A percentile compares a stretch with the other conserved stretches of the same genome.
Evolutionary conservation across 1,284 basidiomycete genomes (phyloP).

Genomic region (Trichosporon sp.): DNA sequence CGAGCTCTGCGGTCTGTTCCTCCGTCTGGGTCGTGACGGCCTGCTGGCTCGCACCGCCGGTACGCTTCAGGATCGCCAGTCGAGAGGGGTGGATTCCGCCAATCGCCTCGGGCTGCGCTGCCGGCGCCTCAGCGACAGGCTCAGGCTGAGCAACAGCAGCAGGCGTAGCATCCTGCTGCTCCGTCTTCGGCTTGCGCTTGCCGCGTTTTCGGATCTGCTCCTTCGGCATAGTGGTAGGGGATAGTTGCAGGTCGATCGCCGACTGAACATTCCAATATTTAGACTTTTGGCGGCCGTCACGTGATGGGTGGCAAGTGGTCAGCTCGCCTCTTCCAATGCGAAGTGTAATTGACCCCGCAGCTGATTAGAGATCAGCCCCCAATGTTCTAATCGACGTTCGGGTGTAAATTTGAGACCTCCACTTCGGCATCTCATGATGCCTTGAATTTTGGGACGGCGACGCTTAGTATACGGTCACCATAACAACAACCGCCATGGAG

Average conservation of each 20-base stretch:
- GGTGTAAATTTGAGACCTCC: not conserved
- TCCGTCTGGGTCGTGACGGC: constrained; percentile 1
- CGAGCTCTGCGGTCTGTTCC: constrained; percentile 1
- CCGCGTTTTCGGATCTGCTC: constrained; percentile 47
- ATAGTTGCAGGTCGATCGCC: not conserved
- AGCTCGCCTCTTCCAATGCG: not conserved
- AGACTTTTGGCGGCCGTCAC: not conserved
- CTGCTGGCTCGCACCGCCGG: constrained; percentile 10
- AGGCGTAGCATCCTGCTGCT: constrained; percentile 15
- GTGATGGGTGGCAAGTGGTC: not conserved
- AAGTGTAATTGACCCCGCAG: not conserved
- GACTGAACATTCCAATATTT: constrained; percentile 1
- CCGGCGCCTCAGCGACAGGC: not conserved
- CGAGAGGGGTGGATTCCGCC: constrained; percentile 39
- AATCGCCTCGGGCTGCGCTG: constrained; percentile 6
- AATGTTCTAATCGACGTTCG: not conserved
- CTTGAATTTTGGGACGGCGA: constrained; percentile 6
- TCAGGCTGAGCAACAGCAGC: not conserved
- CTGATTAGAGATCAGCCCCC: not conserved
- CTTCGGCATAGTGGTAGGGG: constrained; percentile 37
- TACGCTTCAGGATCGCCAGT: constrained; percentile 32
- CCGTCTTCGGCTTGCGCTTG: constrained; percentile 44
- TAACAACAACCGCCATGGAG: constrained; percentile 17
- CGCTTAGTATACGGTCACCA: not conserved
- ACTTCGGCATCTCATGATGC: not conserved